Percentiles rank a stretch among this genome's conserved stretches.
Evolutionary conservation across 2,329 filamentous ascomycete species (phyloP).

Genomic region (Neofusicoccum parvum): DNA sequence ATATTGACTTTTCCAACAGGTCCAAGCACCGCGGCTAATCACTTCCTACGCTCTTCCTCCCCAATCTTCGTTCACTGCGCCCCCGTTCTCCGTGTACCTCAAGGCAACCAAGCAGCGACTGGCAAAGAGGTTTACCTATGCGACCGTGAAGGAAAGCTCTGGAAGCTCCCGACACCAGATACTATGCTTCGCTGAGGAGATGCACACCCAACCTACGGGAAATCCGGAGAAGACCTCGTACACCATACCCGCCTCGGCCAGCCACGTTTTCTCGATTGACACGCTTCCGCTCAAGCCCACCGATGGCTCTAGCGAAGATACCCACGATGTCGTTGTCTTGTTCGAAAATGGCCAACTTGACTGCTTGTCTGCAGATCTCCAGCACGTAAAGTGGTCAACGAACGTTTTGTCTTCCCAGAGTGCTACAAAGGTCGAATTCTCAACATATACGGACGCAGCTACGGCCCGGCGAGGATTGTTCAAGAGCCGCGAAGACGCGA

Average conservation of each 20-base stretch:
- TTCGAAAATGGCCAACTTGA: conserved; percentile 63
- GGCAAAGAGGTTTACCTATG: conserved; percentile 59
- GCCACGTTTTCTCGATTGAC: conserved; percentile 34
- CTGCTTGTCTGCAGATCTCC: conserved; percentile 60
- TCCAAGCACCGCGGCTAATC: conserved; percentile 62
- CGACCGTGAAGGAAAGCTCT: conserved; percentile 50
- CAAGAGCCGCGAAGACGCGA: conserved; percentile 47
- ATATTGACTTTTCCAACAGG: conserved; percentile 41
- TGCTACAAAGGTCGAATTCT: conserved; percentile 36
- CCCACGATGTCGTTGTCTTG: conserved; percentile 57
- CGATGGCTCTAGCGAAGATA: conserved; percentile 25
- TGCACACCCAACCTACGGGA: conserved; percentile 34
- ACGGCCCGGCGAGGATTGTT: conserved; percentile 47
- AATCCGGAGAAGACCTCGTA: conserved; percentile 38
- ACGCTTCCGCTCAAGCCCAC: conserved; percentile 32
- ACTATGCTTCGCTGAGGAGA: conserved; percentile 57
- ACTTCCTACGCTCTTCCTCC: conserved; percentile 65
- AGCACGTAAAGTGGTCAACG: conserved; percentile 36
- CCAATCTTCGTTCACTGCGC: conserved; percentile 58
- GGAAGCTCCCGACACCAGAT: conserved; percentile 53
- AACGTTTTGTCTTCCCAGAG: conserved; percentile 17
- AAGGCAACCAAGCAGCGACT: conserved; percentile 47
- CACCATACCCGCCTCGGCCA: conserved; percentile 30
- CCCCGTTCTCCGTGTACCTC: conserved; percentile 61
- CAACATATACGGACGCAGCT: conserved; percentile 39